Conservation (phyloP, 2,329 filamentous ascomycete species). For the Aspergillus ustus region DNA sequence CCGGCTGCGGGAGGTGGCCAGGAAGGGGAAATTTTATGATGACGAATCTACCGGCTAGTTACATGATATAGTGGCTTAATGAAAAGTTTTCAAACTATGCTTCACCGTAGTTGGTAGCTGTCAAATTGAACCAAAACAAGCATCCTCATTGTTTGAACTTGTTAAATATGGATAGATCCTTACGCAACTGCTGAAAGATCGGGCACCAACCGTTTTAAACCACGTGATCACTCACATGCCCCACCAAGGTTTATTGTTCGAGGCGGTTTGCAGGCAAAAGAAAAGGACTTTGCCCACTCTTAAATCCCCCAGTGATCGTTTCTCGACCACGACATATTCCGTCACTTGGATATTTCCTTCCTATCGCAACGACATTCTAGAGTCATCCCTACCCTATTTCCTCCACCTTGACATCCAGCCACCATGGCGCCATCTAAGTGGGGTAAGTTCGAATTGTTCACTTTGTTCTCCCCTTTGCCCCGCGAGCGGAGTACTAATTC, state of each 20-base stretch:
- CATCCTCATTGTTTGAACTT: not conserved
- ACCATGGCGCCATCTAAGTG: conserved; percentile 55
- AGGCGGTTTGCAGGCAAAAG: conserved; percentile 7
- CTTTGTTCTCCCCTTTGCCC: conserved; percentile 9
- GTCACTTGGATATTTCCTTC: not conserved
- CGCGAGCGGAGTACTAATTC: conserved; percentile 13
- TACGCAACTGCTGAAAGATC: conserved; percentile 13
- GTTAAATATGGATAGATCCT: not conserved
- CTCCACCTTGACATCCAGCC: conserved; percentile 26
- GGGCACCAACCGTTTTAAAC: conserved; percentile 18
- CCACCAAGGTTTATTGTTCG: conserved; percentile 23
- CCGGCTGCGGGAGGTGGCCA: conserved; percentile 14
- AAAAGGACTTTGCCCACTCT: conserved; percentile 18
- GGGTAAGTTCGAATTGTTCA: conserved; percentile 44
- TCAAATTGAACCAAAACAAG: not conserved
- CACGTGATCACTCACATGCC: conserved; percentile 28
- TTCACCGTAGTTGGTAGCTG: not conserved
- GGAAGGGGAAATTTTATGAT: conserved; percentile 29
- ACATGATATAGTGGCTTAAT: conserved; percentile 30
- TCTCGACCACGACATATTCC: conserved; percentile 10
- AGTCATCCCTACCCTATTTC: conserved; percentile 1
- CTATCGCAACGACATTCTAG: conserved; percentile 2
- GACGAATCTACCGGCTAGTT: conserved; percentile 30
- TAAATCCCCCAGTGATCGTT: conserved; percentile 10
- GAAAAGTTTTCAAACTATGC: conserved; percentile 21